phyloP scores from a whole-genome alignment of 225 moss, liverwort and hornwort genomes.

The Climacium dendroides region DNA sequence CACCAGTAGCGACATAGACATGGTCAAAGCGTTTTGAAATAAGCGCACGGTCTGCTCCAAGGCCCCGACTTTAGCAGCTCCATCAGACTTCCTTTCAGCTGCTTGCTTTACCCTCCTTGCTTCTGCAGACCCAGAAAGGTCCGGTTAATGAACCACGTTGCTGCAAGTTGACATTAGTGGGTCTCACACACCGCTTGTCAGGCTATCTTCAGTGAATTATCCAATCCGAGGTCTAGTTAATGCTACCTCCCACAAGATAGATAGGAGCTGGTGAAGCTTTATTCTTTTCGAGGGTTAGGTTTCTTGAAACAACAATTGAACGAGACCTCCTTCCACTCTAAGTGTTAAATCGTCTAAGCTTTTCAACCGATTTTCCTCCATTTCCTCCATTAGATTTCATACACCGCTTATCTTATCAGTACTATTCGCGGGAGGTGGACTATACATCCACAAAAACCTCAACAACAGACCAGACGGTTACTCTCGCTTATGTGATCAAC shows the following conservation, averaged over 20 bases:
- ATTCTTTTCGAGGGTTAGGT: neutral
- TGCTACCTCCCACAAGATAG: neutral
- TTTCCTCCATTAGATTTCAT: neutral
- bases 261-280: neutral
- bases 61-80: slow-evolving; percentile 23
- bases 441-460: neutral
- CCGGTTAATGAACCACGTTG: neutral
- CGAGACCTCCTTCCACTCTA: neutral
- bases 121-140: slow-evolving; percentile 21
- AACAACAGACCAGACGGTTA: neutral
- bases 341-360: neutral
- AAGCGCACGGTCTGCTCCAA: slow-evolving; percentile 47
- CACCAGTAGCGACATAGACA: slow-evolving; percentile 23
- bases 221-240: neutral
- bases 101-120: slow-evolving; percentile 69
- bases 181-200: neutral
- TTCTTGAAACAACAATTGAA: neutral
- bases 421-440: neutral
- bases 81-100: slow-evolving; percentile 71
- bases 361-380: neutral
- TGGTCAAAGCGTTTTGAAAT: slow-evolving; percentile 41
- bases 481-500: neutral
- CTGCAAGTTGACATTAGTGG: neutral
- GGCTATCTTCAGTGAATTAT: neutral
- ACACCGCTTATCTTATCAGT: neutral